Evolutionary conservation across 2,329 filamentous ascomycete genomes (phyloP).

Genomic region (Cryoendolithus antarcticus): DNA sequence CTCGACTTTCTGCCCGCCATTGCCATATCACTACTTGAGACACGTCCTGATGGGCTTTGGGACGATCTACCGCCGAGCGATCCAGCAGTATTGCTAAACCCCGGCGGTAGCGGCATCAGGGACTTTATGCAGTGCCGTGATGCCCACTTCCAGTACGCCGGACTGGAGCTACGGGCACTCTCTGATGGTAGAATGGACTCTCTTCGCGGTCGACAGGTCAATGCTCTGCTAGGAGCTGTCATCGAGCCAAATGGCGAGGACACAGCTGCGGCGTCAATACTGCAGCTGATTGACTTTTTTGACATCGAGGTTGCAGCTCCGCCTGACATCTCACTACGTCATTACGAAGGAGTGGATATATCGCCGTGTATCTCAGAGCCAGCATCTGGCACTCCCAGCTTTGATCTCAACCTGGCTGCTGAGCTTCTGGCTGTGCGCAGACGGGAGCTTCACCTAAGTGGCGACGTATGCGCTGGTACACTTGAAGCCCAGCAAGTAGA

Average conservation of each 20-base stretch:
- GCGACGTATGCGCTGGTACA: constrained; percentile 12
- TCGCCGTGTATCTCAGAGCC: constrained; percentile 50
- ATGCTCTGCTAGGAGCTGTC: constrained; percentile 64
- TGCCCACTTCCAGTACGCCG: constrained; percentile 70
- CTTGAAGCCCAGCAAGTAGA: constrained; percentile 33
- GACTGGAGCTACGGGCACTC: constrained; percentile 70
- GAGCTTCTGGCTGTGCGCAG: constrained; percentile 62
- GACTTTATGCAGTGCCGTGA: constrained; percentile 70
- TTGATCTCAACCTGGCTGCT: constrained; percentile 57
- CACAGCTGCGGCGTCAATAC: constrained; percentile 61
- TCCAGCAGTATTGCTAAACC: constrained; percentile 56
- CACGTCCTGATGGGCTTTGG: constrained; percentile 39
- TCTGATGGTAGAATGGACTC: constrained; percentile 16
- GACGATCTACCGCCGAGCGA: constrained; percentile 51
- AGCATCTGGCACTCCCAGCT: constrained; percentile 45
- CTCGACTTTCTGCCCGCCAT: constrained; percentile 71
- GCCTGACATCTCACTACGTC: constrained; percentile 40
- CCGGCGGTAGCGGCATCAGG: constrained; percentile 56
- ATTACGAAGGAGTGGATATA: constrained; percentile 56
- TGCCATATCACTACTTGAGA: constrained; percentile 41
- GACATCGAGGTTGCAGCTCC: constrained; percentile 45
- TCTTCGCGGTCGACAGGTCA: constrained; percentile 45
- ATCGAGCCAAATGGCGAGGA: constrained; percentile 48
- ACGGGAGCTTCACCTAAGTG: constrained; percentile 39
- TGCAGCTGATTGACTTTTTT: constrained; percentile 89